Evolutionary conservation across 768 basidiomycete genomes (phyloP), one percentile per base, ranked within the genome.

Genomic region (Trametes cinnabarina): DNA sequence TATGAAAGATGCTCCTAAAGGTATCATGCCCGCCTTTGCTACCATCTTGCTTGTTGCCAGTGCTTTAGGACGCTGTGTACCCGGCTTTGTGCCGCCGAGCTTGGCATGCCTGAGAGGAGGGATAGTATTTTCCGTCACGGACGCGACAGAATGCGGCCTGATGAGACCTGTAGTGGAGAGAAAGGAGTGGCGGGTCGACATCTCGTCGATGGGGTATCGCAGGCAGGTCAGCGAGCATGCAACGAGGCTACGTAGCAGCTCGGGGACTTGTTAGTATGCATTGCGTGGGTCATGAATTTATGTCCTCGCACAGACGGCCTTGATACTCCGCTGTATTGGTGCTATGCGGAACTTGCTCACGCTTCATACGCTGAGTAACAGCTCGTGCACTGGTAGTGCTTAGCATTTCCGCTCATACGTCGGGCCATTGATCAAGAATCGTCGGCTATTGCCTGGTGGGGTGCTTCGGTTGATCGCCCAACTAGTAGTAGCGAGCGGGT

Each of bases 131-230:
- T 58, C 60, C 23, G 63, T 50, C 8, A 47, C 42, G 7, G 65
- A 66, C 3, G 63, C 37, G 41, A 46, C 54, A n/a, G 60, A 61
- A 19, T 40, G 23, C 9, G 60, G 55, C 47, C 65, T 60, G 42
- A 71, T 48, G 7, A 71, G 64, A 23, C 70, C 65, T 3, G 68
- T 65, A 66, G 68, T 80, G 70, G 69, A 82, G 73, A 63, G 77
- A 77, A 65, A 78, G 70, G 66, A 80, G 73, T 64, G 68, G 30
- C 70, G 70, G 35, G 58, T 63, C n/a, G 70, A 63, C 68, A 71
- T 71, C 4, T 7, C 10, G 57, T 35, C 39, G 47, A 47, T 19
- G 37, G 46, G 53, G 61, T 69, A 73, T 60, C 68, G 72, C 41
- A 68, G 67, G 47, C 63, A 63, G 62, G 73, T 62, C 60, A 71